These are phyloP conservation scores for Podila horticola DNA, from an alignment of 192 early-diverging fungal genomes.

Conservation along the genomic window DNA sequence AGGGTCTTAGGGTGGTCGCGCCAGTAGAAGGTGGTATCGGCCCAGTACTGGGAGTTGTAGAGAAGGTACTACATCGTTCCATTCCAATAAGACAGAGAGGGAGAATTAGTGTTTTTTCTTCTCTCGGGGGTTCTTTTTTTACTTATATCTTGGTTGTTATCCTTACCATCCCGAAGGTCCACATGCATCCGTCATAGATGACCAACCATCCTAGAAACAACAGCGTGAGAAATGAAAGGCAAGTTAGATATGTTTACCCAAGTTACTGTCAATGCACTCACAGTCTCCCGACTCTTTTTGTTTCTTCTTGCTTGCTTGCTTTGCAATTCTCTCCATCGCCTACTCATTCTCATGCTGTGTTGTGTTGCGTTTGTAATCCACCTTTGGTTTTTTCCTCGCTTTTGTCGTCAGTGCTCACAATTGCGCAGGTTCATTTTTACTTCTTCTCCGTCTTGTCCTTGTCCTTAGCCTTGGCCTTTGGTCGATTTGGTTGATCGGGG, in stretches of 20 bases:
- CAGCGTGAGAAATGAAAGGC: too few species aligned
- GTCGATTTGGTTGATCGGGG: too few species aligned
- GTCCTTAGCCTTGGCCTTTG: too few species aligned
- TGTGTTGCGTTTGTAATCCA: too few species aligned
- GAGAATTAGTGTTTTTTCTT: not conserved
- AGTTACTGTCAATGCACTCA: too few species aligned
- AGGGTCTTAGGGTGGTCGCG: conserved; percentile 63
- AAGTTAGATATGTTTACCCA: not conserved
- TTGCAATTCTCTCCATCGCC: too few species aligned
- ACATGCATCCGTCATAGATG: conserved; percentile 73
- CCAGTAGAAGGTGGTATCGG: conserved; percentile 62
- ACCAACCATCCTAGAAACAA: conserved; percentile 60
- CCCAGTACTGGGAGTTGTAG: conserved; percentile 69
- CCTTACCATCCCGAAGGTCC: conserved; percentile 72
- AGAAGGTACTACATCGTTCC: conserved; percentile 59
- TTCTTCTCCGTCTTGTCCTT: too few species aligned
- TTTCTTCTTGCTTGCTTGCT: too few species aligned
- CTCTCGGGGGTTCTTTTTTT: not conserved
- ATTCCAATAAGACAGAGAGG: not conserved
- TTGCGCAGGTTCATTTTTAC: not conserved
- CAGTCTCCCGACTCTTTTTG: too few species aligned
- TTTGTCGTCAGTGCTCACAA: not conserved
- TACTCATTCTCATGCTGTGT: too few species aligned
- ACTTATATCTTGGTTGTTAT: not conserved
- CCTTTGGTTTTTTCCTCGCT: too few species aligned